phyloP scores from a whole-genome alignment of 768 basidiomycete genomes.

The Xerocomellus dryophilus region DNA sequence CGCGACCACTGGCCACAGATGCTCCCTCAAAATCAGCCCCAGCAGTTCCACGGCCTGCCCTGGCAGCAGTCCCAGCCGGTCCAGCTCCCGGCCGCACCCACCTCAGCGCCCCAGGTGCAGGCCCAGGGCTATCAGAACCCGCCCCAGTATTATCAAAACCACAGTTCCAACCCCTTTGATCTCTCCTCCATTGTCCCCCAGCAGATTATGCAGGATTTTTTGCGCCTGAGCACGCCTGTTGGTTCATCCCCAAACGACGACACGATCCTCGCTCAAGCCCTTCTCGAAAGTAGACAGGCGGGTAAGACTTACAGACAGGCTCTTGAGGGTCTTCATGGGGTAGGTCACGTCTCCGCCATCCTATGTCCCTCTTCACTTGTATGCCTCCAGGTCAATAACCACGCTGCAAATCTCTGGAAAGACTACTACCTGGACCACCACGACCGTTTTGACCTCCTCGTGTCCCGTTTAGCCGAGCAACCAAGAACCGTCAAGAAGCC shows the following conservation, averaged over 20 bases:
- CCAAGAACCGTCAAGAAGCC: slow-evolving; percentile 34
- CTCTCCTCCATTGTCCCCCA: slow-evolving; percentile 41
- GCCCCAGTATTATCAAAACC: slow-evolving; percentile 24
- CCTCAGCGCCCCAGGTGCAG: slow-evolving; percentile 23
- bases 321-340: slow-evolving; percentile 65
- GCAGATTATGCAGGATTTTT: slow-evolving; percentile 56
- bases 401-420: slow-evolving; percentile 66
- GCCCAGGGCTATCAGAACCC: slow-evolving; percentile 16
- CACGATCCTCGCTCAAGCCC: slow-evolving; percentile 50
- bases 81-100: slow-evolving; percentile 35
- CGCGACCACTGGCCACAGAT: slow-evolving; percentile 25
- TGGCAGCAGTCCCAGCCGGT: slow-evolving; percentile 35
- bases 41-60: slow-evolving; percentile 27
- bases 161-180: slow-evolving; percentile 26
- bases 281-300: slow-evolving; percentile 36
- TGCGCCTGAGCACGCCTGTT: slow-evolving; percentile 53
- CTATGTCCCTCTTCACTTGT: slow-evolving; percentile 3
- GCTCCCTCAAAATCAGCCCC: slow-evolving; percentile 26
- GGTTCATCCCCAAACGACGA: slow-evolving; percentile 52
- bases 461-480: slow-evolving; percentile 24
- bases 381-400: slow-evolving; percentile 39
- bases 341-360: slow-evolving; percentile 33
- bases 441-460: slow-evolving; percentile 49
- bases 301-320: slow-evolving; percentile 59
- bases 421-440: slow-evolving; percentile 77